Base-by-base conservation (phyloP, 2,329 filamentous ascomycete species). In the Polytolypa hystricis region DNA sequence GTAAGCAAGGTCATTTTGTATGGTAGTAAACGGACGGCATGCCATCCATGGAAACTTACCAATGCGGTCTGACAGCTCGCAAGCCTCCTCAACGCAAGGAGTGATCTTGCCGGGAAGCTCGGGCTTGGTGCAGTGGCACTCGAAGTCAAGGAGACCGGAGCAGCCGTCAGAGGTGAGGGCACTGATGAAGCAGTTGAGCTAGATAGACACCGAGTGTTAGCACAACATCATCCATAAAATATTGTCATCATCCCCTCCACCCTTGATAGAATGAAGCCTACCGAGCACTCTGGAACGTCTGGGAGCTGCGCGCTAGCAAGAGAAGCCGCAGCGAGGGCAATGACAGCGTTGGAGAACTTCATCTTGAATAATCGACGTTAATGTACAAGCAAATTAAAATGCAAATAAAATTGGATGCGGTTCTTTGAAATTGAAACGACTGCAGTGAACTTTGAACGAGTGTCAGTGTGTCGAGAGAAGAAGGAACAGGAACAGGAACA, bases 61-160 rank as follows among this genome's bases (percentile, higher is more conserved):
- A n/a, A n/a, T n/a, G n/a, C n/a, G n/a, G n/a, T n/a, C n/a, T n/a
- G n/a, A n/a, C n/a, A n/a, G n/a, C n/a, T n/a, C n/a, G 52, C 67
- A 70, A 14, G 56, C 56, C 23, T 52, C 48, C 49, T 66, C 36
- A 18, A 70, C 65, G 41, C 67, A 71, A 29, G 67, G 67, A 39
- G 59, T 60, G 40, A 70, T 58, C 30, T 50, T 38, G 29, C 45
- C 37, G 31, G 67, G 49, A 30, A 70, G 58, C 23, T 55, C 48
- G 28, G 64, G 53, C 52, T 66, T 63, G 48, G 60, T 48, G 55
- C 66, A 69, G 53, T 69, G 65, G 52, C 65, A 69, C 23, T 57
- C 58, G 49, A 70, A 70, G 56, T 71, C 66, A 42, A 56, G 60
- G 21, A 70, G 47, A 10, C 38, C 11, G n/a, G 53, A 44, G 57